Percentiles rank a stretch among this genome's conserved stretches.
Evolutionary conservation across 1,139 yeast species (phyloP).

Genomic region (Blastobotrys petasosporus): DNA sequence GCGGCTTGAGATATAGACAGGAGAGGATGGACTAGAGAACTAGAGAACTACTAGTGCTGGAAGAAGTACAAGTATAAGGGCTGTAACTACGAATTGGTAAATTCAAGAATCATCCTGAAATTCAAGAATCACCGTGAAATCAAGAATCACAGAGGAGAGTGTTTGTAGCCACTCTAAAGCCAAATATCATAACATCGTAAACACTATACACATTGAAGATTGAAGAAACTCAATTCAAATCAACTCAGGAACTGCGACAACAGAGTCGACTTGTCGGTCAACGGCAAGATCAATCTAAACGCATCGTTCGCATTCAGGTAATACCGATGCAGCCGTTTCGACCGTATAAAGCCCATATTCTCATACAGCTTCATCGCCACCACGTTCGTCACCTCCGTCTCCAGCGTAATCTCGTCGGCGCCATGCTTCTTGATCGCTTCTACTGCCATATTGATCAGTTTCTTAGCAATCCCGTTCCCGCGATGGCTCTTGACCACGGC

Average conservation of each 20-base stretch:
- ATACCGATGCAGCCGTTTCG: conserved; percentile 77
- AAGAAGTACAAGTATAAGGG: too few species aligned
- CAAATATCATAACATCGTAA: too few species aligned
- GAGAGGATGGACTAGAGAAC: not conserved
- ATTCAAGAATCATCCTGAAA: too few species aligned
- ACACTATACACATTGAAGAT: too few species aligned
- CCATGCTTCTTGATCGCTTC: conserved; percentile 54
- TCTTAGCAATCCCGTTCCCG: conserved; percentile 76
- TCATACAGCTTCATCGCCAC: conserved; percentile 79
- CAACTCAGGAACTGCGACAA: conserved; percentile 37
- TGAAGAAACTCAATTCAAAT: too few species aligned
- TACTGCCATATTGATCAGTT: conserved; percentile 57
- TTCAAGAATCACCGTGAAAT: too few species aligned
- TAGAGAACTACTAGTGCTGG: not conserved
- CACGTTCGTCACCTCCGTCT: conserved; percentile 78
- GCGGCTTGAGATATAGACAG: too few species aligned
- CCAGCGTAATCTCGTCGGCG: conserved; percentile 85
- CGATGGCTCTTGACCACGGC: conserved; percentile 71
- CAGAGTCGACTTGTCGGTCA: conserved; percentile 45
- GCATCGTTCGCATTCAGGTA: conserved; percentile 93
- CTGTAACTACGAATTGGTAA: too few species aligned
- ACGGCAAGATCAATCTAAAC: conserved; percentile 65
- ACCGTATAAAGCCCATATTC: conserved; percentile 76
- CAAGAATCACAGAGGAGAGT: too few species aligned
- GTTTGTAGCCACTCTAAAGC: too few species aligned